A percentile compares a stretch with the other conserved stretches of the same genome.
phyloP scores from a whole-genome alignment of 2,329 filamentous ascomycete genomes.

The Xylariaceae sp. region DNA sequence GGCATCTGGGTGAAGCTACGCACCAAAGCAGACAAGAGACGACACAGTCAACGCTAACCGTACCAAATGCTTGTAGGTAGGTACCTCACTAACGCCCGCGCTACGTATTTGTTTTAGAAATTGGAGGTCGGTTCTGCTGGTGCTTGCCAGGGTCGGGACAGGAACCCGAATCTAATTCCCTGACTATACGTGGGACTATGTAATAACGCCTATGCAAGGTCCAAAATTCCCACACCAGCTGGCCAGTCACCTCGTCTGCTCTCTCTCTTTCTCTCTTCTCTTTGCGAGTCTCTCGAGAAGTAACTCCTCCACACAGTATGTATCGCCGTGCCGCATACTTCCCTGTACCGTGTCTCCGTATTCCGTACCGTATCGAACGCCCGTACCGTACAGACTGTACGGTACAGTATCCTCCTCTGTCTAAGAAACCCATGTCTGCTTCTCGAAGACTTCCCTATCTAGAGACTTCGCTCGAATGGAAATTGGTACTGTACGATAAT shows the following conservation, averaged over 20 bases:
- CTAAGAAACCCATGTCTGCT: too few relatives aligned
- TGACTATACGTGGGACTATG: neutral
- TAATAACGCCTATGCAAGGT: constrained; percentile 21
- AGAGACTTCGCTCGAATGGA: too few relatives aligned
- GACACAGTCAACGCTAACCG: too few relatives aligned
- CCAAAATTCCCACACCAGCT: constrained; percentile 16
- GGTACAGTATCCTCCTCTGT: too few relatives aligned
- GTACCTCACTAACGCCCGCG: neutral
- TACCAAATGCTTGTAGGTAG: too few relatives aligned
- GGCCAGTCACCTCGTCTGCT: neutral
- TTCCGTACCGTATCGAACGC: too few relatives aligned
- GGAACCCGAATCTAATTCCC: constrained; percentile 4
- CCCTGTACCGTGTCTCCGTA: neutral
- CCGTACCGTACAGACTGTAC: too few relatives aligned
- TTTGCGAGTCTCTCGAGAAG: neutral
- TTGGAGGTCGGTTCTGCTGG: neutral
- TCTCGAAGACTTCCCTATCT: too few relatives aligned
- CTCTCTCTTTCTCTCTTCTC: neutral
- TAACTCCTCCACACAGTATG: too few relatives aligned
- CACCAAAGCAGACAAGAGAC: too few relatives aligned
- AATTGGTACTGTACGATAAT: too few relatives aligned
- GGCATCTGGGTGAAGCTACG: too few relatives aligned
- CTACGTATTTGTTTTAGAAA: neutral
- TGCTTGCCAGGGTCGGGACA: constrained; percentile 9
- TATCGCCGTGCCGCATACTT: neutral